Percentiles rank a stretch among this genome's conserved stretches.
These are phyloP conservation scores for Austroboletus eburneus DNA, from an alignment of 768 basidiomycete genomes.

Conservation along the genomic window DNA sequence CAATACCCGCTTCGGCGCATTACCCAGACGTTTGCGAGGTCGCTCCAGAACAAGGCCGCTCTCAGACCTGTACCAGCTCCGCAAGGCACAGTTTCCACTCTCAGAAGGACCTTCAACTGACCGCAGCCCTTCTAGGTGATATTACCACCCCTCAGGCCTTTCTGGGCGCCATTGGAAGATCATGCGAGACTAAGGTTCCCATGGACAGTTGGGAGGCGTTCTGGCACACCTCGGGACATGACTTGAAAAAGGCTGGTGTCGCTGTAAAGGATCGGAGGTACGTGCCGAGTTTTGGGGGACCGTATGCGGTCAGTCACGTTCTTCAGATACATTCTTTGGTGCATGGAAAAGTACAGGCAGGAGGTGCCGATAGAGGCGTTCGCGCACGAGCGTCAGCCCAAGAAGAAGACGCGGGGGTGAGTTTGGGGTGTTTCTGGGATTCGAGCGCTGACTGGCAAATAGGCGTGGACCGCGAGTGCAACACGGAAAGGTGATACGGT, in stretches of 20 bases:
- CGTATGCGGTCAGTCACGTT: slow-evolving; percentile 1
- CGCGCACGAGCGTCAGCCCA: slow-evolving; percentile 61
- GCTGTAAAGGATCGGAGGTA: slow-evolving; percentile 68
- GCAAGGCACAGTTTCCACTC: slow-evolving; percentile 14
- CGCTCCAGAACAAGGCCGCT: slow-evolving; percentile 29
- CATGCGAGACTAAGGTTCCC: slow-evolving; percentile 58
- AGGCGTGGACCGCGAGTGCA: slow-evolving; percentile 69
- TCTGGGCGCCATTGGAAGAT: slow-evolving; percentile 70
- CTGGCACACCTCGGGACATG: slow-evolving; percentile 55
- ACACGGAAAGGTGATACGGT: slow-evolving; percentile 70
- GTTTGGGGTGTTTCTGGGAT: slow-evolving; percentile 20
- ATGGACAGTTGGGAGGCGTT: slow-evolving; percentile 69
- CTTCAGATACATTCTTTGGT: slow-evolving; percentile 77
- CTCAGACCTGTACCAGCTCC: slow-evolving; percentile 20
- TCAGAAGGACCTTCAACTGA: slow-evolving; percentile 1
- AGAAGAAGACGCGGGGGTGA: slow-evolving; percentile 78
- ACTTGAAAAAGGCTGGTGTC: slow-evolving; percentile 63
- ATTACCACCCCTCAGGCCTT: slow-evolving; percentile 60
- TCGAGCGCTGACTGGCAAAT: slow-evolving; percentile 30
- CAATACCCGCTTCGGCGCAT: slow-evolving; percentile 18
- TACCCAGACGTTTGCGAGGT: slow-evolving; percentile 21
- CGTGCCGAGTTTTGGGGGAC: slow-evolving; percentile 20
- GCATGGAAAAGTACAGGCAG: slow-evolving; percentile 73
- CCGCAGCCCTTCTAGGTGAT: slow-evolving; percentile 33
- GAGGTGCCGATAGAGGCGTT: slow-evolving; percentile 54